Evolutionary conservation across 108 stramenopile genomes (phyloP), one percentile per base, ranked within the genome.

Genomic region (Bacterosira constricta): DNA sequence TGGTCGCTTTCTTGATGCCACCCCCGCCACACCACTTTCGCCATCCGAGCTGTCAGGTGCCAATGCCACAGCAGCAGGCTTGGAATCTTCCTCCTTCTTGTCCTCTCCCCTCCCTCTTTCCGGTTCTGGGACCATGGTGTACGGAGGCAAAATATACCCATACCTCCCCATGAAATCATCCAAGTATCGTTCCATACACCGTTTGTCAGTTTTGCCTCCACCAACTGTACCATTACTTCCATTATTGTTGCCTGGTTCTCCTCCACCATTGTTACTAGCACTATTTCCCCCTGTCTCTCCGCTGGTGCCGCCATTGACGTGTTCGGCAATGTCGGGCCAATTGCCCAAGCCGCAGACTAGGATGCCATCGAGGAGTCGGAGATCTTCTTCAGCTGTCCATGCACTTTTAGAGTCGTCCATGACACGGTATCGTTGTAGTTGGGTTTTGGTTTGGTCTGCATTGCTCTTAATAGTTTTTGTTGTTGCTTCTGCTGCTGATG

Each of bases 101-200:
- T 68, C 58, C 37, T 26, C 63, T 13, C 35, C 42, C 4, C 55
- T 9, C 36, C 47, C 10, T 39, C 46, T 41, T 30, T 70, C 53
- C 29, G 51, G 21, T 59, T 73, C 65, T 2, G 66, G 71, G 5
- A 88, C 80, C 63, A 93, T 63, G 1, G 89, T 92, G 46, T 86
- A 90, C 20, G 85, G 86, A 8, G 95, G 95, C n/a, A 96, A 56
- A 68, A 93, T 88, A 49, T 91, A 80, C 12, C 95, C 95, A 71
- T 92, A 93, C 44, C 92, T 79, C 53, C 92, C 95, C 63, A 96
- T 54, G 63, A 83, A 96, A 57, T 92, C 95, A 63, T 96, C 90
- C 42, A 93, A 80, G 63, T 93, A 96, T 34, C 92, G 83, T 56
- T 96, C 92, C 95, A 96, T 96, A 71, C 95, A 96, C 66, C 85